Base-by-base conservation (phyloP, 805 yeast species). In the Ogataea saltuana region DNA sequence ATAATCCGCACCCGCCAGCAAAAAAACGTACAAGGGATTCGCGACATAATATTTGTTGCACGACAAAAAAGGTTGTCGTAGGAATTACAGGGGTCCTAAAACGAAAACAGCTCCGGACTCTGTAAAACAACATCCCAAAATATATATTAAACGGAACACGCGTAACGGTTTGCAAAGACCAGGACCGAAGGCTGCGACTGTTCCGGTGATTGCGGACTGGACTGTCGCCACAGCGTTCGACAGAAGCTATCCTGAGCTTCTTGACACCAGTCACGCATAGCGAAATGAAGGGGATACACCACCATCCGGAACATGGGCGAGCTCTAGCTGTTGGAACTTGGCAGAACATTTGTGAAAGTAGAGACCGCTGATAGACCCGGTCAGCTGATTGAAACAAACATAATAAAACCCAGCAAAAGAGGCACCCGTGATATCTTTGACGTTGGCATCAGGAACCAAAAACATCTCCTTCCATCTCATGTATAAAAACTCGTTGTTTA, bases 401-500 rank as follows among this genome's bases (percentile, higher is more conserved):
- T 89, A 90, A 64, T 90, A 90, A 60, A 89, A 89, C 0, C 98
- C 98, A 32, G 89, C 96, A 63, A 83, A 90, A 2, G 95, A 85
- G 0, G 96, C 97, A 12, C 77, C 91, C 50, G 68, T 70, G 44
- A 76, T 76, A 51, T 74, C 78, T 46, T 71, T 76, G n/a, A 83
- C 67, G 44, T 68, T 65, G 22, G 88, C 81, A 64, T 88, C 95
- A 0, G 96, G 95, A 7, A 86, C 81, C 47, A 90, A 66, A 58
- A 88, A 88, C 56, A 81, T 78, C 63, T 90, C 98, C 65, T 90
- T 90, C 98, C 98, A 90, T 53, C 97, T 74, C 97, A 90, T 90
- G 60, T 81, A 90, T 5, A 90, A 65, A 55, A 68, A 75, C 45
- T 80, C 74, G 48, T 72, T 66, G 36, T 68, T 51, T 4, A 63